Base-by-base conservation (phyloP, 2,329 filamentous ascomycete species). In the Verticillium tricorpus region DNA sequence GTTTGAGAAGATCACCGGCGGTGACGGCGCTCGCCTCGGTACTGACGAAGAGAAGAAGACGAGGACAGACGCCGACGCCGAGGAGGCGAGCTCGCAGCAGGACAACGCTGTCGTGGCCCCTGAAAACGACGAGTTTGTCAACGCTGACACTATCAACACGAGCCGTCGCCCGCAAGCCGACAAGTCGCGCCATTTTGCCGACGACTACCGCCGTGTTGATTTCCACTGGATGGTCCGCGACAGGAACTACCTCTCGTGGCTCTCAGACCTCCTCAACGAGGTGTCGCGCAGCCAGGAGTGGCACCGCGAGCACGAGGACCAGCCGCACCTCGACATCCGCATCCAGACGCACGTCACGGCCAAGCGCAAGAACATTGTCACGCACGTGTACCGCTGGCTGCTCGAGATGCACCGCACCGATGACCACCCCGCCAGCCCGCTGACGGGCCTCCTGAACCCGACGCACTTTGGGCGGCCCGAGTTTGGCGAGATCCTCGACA, bases 191-290 rank as follows among this genome's bases (percentile, higher is more conserved):
- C 69, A 67, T 2, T 77, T 76, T 35, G 68, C 72, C 1, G 66
- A 73, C 25, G 71, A 74, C 61, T 80, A 81, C 64, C 78, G 83
- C 37, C 77, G 82, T 4, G 79, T 85, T 1, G 84, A 86, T 66
- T 85, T 86, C 62, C 83, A 86, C 70, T 86, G 84, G 84, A 84
- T 83, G 65, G 83, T 86, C 0, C 81, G 83, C 25, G 82, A 86
- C 56, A 77, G 78, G 61, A 85, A 85, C 69, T 77, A 82, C 58
- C 76, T 86, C 0, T 74, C 82, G 3, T 86, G 84, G 84, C 82
- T 87, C 59, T 83, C 83, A 0, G 79, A 84, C 65, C 77, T 86
- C 0, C 76, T 86, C 5, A 86, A 85, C 66, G 71, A 75, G 14
- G 78, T 82, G 2, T 76, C 73, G 1, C 67, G 67, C n/a, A 73